Evolutionary conservation across 257 asterid species (phyloP), one percentile per base, ranked within the genome.

Genomic region (Jacaranda mimosifolia): DNA sequence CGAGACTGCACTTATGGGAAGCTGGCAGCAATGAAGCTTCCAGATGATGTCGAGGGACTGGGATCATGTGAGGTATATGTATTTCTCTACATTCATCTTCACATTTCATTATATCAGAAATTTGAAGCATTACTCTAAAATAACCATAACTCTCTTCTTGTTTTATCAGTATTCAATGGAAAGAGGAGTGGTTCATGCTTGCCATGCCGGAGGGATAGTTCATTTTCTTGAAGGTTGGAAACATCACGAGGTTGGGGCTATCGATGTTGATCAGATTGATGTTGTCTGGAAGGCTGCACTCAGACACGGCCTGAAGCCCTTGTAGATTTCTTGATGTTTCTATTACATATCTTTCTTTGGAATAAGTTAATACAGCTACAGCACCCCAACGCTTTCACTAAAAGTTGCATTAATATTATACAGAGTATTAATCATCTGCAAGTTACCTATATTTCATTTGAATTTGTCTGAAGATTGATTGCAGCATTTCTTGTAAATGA

Each of bases 121-220:
- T 48, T 48, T 48, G 53, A 48, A 48, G 12, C 53, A 9, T 12
- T 5, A 1, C 7, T 48, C 53, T 1, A 9, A 9, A 9, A 48
- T 15, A 14, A 32, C 58, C 35, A 10, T 12, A 21, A 48, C 53
- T 11, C 7, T 14, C 6, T 52, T 13, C 12, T 60, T 63, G 32
- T 57, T 70, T 48, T 14, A 75, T 40, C 87, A 94, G 98, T 92
- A 94, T 58, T 90, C 97, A 39, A 81, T 94, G 96, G 97, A 53
- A 73, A 84, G 98, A 88, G 98, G 97, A 38, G 91, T 88, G 38
- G 97, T 94, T 17, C 98, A 94, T 79, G 98, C 98, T 18, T 94
- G 98, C 85, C 98, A 94, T 43, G 98, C 98, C 0, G 98, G 98
- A 42, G 98, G 98, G 48, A 85, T 89, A 48, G 94, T 94, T 46